Evolutionary conservation across 805 yeast species (phyloP), one percentile per base, ranked within the genome.

Genomic region (Ogataea ganodermae): DNA sequence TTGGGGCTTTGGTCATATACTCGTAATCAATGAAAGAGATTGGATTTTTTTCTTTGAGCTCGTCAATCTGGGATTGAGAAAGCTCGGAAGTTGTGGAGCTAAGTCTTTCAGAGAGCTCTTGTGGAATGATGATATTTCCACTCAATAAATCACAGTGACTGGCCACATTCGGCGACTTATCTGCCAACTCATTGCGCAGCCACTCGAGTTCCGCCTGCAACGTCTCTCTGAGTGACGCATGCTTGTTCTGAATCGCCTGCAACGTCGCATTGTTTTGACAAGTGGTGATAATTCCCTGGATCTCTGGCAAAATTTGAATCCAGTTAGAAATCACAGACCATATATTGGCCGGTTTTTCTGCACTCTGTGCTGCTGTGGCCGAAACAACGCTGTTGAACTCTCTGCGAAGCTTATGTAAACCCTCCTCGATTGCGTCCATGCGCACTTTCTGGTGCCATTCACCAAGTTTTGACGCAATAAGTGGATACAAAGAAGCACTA

Each of bases 131-230:
- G 27, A 86, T 78, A 60, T 86, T 86, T 1, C 92, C 94, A n/a
- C 85, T 75, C 23, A 86, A 69, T 41, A 86, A 71, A 60, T 86
- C 94, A 55, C 88, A 81, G 60, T 86, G 94, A 14, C 83, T 76
- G 6, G 83, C 75, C 1, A 85, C 91, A 6, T 62, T 52, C 0
- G 84, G 82, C 2, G 87, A 83, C 24, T 67, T 65, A 6, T 58
- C 42, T 2, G 62, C 65, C 12, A 83, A 63, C 7, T 70, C 67
- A 1, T 52, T 28, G 52, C 70, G 65, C 30, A 83, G 60, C 89
- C 89, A 84, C 12, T 48, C 57, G 14, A 84, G 71, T 62, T 86
- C 92, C 2, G 60, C 52, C 8, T 50, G 54, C 3, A 86, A 63
- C 13, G 76, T 70, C 4, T 67, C 70, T 22, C 69, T 63, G 7